Conservation (phyloP, 768 basidiomycete genomes). For the Leccinum ochraceum region DNA sequence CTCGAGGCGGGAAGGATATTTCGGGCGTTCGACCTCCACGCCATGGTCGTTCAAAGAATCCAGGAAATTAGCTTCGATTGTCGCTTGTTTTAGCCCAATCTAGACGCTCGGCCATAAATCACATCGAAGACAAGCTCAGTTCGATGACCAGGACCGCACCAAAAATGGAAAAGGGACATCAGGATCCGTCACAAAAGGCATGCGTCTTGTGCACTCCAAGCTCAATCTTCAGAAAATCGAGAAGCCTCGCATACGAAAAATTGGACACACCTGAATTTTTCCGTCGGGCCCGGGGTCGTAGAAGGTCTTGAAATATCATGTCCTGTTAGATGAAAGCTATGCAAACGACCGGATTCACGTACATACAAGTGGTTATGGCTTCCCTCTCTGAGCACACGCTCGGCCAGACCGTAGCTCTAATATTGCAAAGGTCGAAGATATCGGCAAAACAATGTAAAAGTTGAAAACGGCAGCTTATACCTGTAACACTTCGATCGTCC, state of each 20-base stretch:
- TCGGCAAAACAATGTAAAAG: neutral
- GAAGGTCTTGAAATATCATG: neutral
- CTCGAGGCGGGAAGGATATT: neutral
- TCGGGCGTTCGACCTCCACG: neutral
- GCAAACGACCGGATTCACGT: neutral
- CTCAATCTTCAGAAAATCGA: neutral
- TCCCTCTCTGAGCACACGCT: neutral
- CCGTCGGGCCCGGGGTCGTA: neutral
- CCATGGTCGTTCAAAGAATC: neutral
- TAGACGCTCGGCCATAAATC: neutral
- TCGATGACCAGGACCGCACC: neutral
- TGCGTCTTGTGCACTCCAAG: neutral
- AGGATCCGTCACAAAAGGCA: neutral
- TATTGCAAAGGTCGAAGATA: neutral
- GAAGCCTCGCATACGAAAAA: neutral
- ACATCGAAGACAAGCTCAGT: neutral
- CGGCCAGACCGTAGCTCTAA: neutral
- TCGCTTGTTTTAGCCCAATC: neutral
- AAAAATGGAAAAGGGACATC: neutral
- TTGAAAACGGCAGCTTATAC: neutral
- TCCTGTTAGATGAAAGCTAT: neutral
- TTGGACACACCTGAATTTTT: neutral
- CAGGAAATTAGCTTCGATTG: slow-evolving; percentile 1
- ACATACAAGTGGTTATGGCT: neutral
- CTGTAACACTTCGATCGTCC: neutral